Conservation (phyloP, 495 filamentous ascomycete species). For the Trypethelium eluteriae region DNA sequence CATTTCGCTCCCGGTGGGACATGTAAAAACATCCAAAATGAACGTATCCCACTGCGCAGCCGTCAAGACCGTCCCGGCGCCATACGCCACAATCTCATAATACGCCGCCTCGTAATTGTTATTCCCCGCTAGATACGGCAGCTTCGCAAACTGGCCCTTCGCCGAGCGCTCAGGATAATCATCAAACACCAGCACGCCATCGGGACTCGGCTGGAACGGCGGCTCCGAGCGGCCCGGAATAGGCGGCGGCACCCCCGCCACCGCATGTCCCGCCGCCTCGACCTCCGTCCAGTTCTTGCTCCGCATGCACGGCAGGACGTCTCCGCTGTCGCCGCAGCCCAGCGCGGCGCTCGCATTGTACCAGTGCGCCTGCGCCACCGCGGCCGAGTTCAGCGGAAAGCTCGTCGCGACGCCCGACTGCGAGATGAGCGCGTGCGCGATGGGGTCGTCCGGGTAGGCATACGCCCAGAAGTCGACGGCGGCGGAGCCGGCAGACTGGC, state of each 20-base stretch:
- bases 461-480: slow-evolving; percentile 17
- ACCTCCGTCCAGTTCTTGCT: slow-evolving; percentile 31
- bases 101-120: slow-evolving; percentile 13
- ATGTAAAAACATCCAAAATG: slow-evolving; percentile 16
- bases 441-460: slow-evolving; percentile 15
- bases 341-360: slow-evolving; percentile 12
- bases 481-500: slow-evolving; percentile 13
- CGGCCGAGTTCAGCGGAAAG: slow-evolving; percentile 8
- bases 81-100: slow-evolving; percentile 8
- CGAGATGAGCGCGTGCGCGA: slow-evolving; percentile 15
- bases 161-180: slow-evolving; percentile 10
- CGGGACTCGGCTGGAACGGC: slow-evolving; percentile 15
- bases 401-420: slow-evolving; percentile 16
- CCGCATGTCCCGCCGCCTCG: slow-evolving; percentile 11
- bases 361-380: neutral
- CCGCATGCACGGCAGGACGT: slow-evolving; percentile 42
- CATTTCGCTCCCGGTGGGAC: slow-evolving; percentile 9
- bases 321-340: slow-evolving; percentile 18
- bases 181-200: slow-evolving; percentile 14
- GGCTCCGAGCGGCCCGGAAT: slow-evolving; percentile 3
- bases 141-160: slow-evolving; percentile 1
- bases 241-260: neutral
- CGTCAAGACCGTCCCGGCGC: neutral
- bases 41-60: slow-evolving; percentile 10
- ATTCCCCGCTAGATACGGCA: slow-evolving; percentile 17